These are phyloP conservation scores for Cytospora mali DNA, from an alignment of 2,329 filamentous ascomycete species.

Conservation along the genomic window DNA sequence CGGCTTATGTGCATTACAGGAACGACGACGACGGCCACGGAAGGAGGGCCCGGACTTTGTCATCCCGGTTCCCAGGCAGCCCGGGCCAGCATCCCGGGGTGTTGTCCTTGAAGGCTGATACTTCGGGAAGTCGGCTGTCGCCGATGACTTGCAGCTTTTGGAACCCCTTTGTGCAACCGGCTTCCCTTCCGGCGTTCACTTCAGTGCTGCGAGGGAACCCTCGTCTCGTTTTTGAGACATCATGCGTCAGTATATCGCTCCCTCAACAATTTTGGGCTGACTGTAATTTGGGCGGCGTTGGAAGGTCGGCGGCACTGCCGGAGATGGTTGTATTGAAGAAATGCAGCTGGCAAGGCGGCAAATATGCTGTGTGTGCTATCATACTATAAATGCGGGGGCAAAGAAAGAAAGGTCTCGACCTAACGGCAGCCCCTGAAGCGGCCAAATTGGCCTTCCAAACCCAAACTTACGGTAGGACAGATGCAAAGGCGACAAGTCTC, in stretches of 20 bases:
- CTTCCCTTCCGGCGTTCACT: not conserved
- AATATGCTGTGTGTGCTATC: not conserved
- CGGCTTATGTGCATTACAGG: too few species aligned
- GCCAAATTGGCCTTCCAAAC: not conserved
- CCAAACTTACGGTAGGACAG: not conserved
- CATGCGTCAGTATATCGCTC: slow-evolving; percentile 7
- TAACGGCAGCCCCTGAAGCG: not conserved
- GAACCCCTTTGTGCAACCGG: not conserved
- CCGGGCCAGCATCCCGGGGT: not conserved
- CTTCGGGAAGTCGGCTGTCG: not conserved
- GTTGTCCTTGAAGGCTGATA: not conserved
- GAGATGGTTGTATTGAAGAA: slow-evolving; percentile 8
- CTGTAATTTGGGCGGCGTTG: slow-evolving; percentile 5
- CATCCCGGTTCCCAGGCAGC: not conserved
- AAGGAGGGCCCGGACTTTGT: not conserved
- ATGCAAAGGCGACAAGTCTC: not conserved
- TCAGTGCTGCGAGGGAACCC: slow-evolving; percentile 9
- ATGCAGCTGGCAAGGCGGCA: slow-evolving; percentile 1
- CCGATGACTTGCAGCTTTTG: not conserved
- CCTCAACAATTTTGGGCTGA: not conserved
- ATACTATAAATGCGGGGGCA: slow-evolving; percentile 4
- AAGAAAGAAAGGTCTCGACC: not conserved
- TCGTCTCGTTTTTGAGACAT: slow-evolving; percentile 27
- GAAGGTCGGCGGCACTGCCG: slow-evolving; percentile 8
- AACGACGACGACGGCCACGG: too few species aligned